Base-by-base conservation (phyloP, 2,329 filamentous ascomycete species). In the Penicillium sp. region DNA sequence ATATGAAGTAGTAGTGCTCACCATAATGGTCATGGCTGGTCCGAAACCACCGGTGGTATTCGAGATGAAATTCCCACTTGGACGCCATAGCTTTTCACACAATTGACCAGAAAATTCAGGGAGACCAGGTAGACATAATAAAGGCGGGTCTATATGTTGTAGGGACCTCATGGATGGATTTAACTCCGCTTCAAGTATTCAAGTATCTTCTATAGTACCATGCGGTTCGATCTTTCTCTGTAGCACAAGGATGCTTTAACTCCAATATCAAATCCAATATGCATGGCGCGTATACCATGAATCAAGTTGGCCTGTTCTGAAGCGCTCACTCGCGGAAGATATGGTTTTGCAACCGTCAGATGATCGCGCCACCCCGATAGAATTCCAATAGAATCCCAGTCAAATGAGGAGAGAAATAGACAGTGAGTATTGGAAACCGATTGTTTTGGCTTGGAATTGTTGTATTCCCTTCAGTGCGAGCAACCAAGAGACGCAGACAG, bases 201-300 rank as follows among this genome's bases (percentile, higher is more conserved):
- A 34, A 23, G n/a, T 35, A 38, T 35, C 36, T 14, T 29, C 29
- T 53, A 34, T 40, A 30, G 29, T 29, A 38, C 32, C 26, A 32
- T 47, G 42, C 47, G 49, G 47, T 44, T 47, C 50, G 43, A 39
- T 29, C 46, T 34, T 46, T 50, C 30, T 14, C 7, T 14, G 30
- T 14, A n/a, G 16, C n/a, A n/a, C 5, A 11, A 19, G 26, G 23
- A 23, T 23, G 23, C 5, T 23, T 23, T 5, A 23, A 23, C 23
- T 23, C 4, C 7, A 16, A 2, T 26, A 11, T 11, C 3, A 16
- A 19, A 11, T 16, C 8, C 16, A 10, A 44, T 39, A 23, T 34
- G 42, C 46, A 56, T 30, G 45, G 49, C 53, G 45, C 49, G 49
- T 58, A 51, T 47, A 26, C 7, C 35, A 44, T 23, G n/a, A n/a